A percentile compares a stretch with the other conserved stretches of the same genome.
phyloP scores from a whole-genome alignment of 352 stramenopile genomes.

The Phytophthora lateralis region DNA sequence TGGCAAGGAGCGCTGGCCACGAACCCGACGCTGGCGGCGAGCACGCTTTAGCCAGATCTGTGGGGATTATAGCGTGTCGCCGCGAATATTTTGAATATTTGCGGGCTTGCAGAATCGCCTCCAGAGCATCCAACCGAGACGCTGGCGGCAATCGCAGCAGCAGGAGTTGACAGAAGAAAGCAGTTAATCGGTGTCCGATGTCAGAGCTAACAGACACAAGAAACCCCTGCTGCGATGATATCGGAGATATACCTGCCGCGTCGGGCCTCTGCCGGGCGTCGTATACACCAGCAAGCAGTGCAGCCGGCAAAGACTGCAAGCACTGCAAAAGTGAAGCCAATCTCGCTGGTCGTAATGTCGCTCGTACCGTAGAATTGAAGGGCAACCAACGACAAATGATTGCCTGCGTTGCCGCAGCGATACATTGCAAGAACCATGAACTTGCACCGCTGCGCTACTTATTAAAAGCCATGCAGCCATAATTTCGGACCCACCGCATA shows the following conservation, averaged over 20 bases:
- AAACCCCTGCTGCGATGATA: too few relatives aligned
- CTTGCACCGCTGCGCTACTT: not conserved
- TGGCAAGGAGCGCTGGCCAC: not conserved
- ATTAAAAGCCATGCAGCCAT: not conserved
- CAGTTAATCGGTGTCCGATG: not conserved
- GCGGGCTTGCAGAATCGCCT: conserved; percentile 6
- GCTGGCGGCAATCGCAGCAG: not conserved
- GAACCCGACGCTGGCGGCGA: not conserved
- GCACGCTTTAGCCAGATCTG: not conserved
- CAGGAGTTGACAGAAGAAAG: not conserved
- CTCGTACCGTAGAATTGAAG: conserved; percentile 16
- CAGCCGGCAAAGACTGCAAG: not conserved
- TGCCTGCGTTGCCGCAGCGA: not conserved
- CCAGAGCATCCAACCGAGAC: not conserved
- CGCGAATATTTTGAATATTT: conserved; percentile 19
- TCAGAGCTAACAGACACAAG: not conserved
- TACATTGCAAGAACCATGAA: not conserved
- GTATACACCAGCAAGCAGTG: not conserved
- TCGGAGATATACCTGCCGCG: too few relatives aligned
- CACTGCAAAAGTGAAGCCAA: not conserved
- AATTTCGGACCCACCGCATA: not conserved
- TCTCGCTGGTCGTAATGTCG: conserved; percentile 19
- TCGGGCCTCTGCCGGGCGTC: not conserved
- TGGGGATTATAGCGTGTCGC: not conserved
- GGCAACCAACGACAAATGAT: conserved; percentile 1